phyloP scores from a whole-genome alignment of 2,329 filamentous ascomycete genomes.

The Exophiala lecanii-corni region DNA sequence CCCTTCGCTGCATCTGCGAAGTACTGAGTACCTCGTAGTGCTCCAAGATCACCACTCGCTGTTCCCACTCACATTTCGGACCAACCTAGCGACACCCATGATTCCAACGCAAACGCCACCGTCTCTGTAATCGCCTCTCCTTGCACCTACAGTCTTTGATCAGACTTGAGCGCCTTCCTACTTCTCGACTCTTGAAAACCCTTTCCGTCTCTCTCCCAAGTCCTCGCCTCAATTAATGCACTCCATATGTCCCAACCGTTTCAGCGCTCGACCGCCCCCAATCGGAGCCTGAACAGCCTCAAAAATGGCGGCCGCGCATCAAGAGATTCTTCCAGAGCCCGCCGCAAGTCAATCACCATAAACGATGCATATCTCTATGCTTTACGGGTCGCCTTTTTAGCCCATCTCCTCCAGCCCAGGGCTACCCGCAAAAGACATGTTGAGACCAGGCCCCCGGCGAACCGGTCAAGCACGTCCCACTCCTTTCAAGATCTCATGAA shows the following conservation, averaged over 20 bases:
- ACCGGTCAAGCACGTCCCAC: slow-evolving; percentile 60
- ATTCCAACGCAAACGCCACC: too few species aligned
- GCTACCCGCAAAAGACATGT: slow-evolving; percentile 87
- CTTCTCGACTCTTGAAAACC: too few species aligned
- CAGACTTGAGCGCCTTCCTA: not conserved
- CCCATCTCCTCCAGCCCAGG: slow-evolving; percentile 88
- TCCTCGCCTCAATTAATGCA: slow-evolving; percentile 5
- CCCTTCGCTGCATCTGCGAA: too few species aligned
- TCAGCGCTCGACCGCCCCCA: slow-evolving; percentile 41
- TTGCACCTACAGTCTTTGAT: not conserved
- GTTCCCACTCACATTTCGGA: too few species aligned
- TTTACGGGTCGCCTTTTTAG: slow-evolving; percentile 82
- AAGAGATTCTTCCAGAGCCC: slow-evolving; percentile 39
- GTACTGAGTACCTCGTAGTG: too few species aligned
- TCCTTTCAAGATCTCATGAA: slow-evolving; percentile 79
- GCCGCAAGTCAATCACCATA: slow-evolving; percentile 42
- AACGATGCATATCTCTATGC: slow-evolving; percentile 91
- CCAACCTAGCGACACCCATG: too few species aligned
- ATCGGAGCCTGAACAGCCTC: slow-evolving; percentile 44
- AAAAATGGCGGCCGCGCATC: slow-evolving; percentile 40
- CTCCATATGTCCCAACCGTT: slow-evolving; percentile 45
- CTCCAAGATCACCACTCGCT: too few species aligned
- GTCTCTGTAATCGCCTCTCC: not conserved
- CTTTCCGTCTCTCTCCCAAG: not conserved
- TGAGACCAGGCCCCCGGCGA: slow-evolving; percentile 54